Conservation (phyloP, 148 eudicot genomes). For the Cornus kousa region DNA sequence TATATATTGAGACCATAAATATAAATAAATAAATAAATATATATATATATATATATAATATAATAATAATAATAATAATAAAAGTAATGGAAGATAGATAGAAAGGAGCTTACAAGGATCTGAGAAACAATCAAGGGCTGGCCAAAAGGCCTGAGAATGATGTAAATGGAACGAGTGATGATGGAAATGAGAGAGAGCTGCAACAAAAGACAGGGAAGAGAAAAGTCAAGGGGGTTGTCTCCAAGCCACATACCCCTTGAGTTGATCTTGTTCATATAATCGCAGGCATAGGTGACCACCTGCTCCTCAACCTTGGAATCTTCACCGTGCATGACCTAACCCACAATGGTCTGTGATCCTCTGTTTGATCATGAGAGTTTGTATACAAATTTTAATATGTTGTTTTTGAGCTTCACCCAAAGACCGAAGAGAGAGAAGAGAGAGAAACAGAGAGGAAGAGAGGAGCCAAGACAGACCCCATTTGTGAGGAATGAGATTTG, state of each 20-base stretch:
- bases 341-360: not conserved
- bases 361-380: not conserved
- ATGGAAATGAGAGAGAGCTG: conserved; percentile 26
- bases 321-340: not conserved
- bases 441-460: not conserved
- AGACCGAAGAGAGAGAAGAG: not conserved
- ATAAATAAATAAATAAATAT: not conserved
- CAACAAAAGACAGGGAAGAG: conserved; percentile 20
- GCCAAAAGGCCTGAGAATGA: conserved; percentile 27
- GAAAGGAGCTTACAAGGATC: conserved; percentile 27
- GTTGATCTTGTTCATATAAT: conserved; percentile 9
- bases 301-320: not conserved
- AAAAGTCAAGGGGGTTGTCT: conserved; percentile 25
- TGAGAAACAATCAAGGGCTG: conserved; percentile 32
- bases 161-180: conserved; percentile 12
- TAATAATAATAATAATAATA: not conserved
- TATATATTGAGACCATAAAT: not conserved
- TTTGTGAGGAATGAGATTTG: conserved; percentile 8
- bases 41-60: no score
- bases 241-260: conserved; percentile 21
- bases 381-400: not conserved
- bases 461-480: not conserved
- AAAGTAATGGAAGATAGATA: not conserved
- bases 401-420: not conserved
- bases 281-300: conserved; percentile 16